These are phyloP conservation scores for Leccinum longicurvipes DNA, from an alignment of 768 basidiomycete genomes.

Conservation along the genomic window DNA sequence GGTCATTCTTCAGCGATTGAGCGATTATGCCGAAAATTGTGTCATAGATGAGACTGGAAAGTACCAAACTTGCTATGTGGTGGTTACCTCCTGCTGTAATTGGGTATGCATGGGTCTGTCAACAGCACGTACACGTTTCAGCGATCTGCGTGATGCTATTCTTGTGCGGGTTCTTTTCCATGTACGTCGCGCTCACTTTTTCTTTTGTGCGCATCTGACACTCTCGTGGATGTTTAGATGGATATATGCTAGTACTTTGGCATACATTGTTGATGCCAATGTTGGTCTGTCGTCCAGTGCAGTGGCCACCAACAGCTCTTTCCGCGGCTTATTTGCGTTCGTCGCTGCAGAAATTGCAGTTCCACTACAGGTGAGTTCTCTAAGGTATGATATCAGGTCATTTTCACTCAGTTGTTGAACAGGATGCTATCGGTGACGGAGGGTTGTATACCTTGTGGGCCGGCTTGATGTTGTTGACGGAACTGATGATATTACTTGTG, in stretches of 20 bases:
- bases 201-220: neutral
- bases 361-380: conserved; percentile 51
- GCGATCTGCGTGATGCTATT: conserved; percentile 76
- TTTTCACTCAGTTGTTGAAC: neutral
- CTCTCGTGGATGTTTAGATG: conserved; percentile 33
- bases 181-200: conserved; percentile 43
- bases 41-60: conserved; percentile 68
- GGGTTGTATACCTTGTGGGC: conserved; percentile 72
- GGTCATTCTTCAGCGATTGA: neutral
- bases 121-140: conserved; percentile 60
- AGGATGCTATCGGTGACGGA: conserved; percentile 77
- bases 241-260: conserved; percentile 69
- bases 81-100: conserved; percentile 54
- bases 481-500: conserved; percentile 56
- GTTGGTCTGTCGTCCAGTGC: conserved; percentile 76
- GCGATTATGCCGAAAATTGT: neutral
- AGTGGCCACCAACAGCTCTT: conserved; percentile 70
- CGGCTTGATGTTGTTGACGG: conserved; percentile 51
- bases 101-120: conserved; percentile 75
- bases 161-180: conserved; percentile 65
- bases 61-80: conserved; percentile 55
- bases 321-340: conserved; percentile 68
- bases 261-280: conserved; percentile 89
- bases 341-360: conserved; percentile 72
- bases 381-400: neutral